Percentiles rank a stretch among this genome's conserved stretches.
phyloP scores from a whole-genome alignment of 257 asterid species.

The Striga asiatica region DNA sequence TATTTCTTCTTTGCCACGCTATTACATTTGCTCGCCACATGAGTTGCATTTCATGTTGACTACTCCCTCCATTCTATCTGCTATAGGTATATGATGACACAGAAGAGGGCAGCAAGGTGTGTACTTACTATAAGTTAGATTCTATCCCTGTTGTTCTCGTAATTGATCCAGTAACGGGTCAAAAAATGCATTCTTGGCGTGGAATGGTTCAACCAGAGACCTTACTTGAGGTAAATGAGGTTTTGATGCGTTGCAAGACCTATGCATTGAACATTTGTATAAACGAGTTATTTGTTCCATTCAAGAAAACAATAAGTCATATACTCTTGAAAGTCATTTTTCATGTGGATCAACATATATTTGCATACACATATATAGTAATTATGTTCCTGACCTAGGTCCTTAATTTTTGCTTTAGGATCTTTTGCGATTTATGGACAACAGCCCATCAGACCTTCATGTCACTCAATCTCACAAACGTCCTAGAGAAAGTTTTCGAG shows the following conservation, averaged over 20 bases:
- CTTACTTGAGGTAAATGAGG: conserved; percentile 67
- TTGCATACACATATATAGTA: not conserved
- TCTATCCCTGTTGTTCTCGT: conserved; percentile 68
- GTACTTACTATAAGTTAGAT: conserved; percentile 80
- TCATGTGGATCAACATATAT: no score
- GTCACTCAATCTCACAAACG: conserved; percentile 67
- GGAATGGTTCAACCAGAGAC: conserved; percentile 96
- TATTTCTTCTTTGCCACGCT: not conserved
- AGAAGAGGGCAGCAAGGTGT: conserved; percentile 95
- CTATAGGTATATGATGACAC: conserved; percentile 72
- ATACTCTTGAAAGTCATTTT: not conserved
- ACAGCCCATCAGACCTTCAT: conserved; percentile 76
- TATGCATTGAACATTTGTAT: not conserved
- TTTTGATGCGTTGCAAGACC: not conserved
- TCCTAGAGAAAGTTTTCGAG: conserved; percentile 61
- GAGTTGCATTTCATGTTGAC: conserved; percentile 12
- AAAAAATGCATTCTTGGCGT: conserved; percentile 84
- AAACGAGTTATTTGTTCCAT: not conserved
- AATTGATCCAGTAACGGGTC: conserved; percentile 92
- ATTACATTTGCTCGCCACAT: conserved; percentile 2
- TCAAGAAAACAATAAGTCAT: not conserved
- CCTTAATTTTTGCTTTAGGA: conserved; percentile 43
- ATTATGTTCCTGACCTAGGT: conserved; percentile 7
- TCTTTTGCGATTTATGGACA: conserved; percentile 80
- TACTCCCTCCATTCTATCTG: conserved; percentile 13